phyloP scores from a whole-genome alignment of 2,329 filamentous ascomycete species.

The Akanthomyces uredinophilus region DNA sequence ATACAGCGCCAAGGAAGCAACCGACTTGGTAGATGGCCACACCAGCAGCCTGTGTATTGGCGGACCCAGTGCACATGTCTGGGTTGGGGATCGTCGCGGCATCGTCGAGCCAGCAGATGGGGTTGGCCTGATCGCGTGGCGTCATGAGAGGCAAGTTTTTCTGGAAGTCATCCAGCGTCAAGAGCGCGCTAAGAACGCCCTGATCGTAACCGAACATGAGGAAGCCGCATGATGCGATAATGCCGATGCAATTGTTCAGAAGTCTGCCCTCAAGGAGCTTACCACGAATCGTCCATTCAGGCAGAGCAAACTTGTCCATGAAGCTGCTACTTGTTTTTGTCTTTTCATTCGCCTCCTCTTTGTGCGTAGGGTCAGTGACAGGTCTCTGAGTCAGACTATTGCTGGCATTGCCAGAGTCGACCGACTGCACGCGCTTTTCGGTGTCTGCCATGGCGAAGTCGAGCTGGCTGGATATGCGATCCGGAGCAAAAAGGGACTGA shows the following conservation, averaged over 20 bases:
- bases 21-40: constrained; percentile 26
- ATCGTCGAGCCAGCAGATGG: constrained; percentile 23
- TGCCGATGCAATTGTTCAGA: constrained; percentile 9
- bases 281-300: constrained; percentile 17
- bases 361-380: background rate
- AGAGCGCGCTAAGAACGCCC: constrained; percentile 25
- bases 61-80: constrained; percentile 21
- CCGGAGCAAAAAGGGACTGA: too few species aligned
- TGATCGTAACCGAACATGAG: constrained; percentile 25
- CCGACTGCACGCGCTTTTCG: background rate
- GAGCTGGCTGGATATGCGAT: background rate
- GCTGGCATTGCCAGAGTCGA: background rate
- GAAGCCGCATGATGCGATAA: constrained; percentile 10
- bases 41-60: constrained; percentile 26
- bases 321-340: background rate
- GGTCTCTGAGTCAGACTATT: background rate
- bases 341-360: background rate
- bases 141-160: constrained; percentile 24
- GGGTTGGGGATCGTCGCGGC: constrained; percentile 18
- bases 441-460: background rate
- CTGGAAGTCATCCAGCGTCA: constrained; percentile 26
- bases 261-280: constrained; percentile 2
- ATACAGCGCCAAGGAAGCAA: constrained; percentile 26
- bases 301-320: constrained; percentile 21
- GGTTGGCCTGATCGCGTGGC: constrained; percentile 22